Conservation (phyloP, 495 filamentous ascomycete genomes). For the Penicillium pancosmium region DNA sequence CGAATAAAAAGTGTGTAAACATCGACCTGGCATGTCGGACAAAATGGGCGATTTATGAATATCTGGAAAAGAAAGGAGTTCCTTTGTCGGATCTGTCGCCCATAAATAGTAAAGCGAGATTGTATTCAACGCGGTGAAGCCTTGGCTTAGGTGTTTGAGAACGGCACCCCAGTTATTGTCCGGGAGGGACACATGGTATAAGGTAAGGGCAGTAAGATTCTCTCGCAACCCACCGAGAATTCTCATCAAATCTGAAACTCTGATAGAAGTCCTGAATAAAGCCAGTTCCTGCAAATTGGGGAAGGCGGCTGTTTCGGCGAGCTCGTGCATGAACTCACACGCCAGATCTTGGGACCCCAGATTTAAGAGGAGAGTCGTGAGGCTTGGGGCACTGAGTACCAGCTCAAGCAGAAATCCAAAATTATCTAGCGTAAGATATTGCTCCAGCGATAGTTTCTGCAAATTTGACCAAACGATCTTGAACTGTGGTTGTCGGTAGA, state of each 20-base stretch:
- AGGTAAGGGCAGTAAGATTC: conserved; percentile 19
- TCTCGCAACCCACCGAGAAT: conserved; percentile 16
- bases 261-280: conserved; percentile 24
- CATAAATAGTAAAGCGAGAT: conserved; percentile 33
- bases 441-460: conserved; percentile 29
- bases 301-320: conserved; percentile 24
- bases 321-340: conserved; percentile 32
- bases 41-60: conserved; percentile 18
- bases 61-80: conserved; percentile 25
- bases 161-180: conserved; percentile 24
- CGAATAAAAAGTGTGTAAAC: conserved; percentile 25
- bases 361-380: conserved; percentile 26
- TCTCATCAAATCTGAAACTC: conserved; percentile 21
- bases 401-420: conserved; percentile 32
- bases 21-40: conserved; percentile 12
- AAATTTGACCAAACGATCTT: conserved; percentile 28
- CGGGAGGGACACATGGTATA: conserved; percentile 26
- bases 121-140: conserved; percentile 13
- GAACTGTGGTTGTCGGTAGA: conserved; percentile 32
- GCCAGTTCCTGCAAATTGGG: conserved; percentile 27
- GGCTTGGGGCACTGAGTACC: conserved; percentile 27
- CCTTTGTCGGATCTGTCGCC: conserved; percentile 21
- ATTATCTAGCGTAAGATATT: conserved; percentile 33
- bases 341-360: conserved; percentile 31
- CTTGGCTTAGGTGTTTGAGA: conserved; percentile 17